A percentile compares a stretch with the other conserved stretches of the same genome.
phyloP scores from a whole-genome alignment of 805 yeast species.

The Metschnikowia continentalis region DNA sequence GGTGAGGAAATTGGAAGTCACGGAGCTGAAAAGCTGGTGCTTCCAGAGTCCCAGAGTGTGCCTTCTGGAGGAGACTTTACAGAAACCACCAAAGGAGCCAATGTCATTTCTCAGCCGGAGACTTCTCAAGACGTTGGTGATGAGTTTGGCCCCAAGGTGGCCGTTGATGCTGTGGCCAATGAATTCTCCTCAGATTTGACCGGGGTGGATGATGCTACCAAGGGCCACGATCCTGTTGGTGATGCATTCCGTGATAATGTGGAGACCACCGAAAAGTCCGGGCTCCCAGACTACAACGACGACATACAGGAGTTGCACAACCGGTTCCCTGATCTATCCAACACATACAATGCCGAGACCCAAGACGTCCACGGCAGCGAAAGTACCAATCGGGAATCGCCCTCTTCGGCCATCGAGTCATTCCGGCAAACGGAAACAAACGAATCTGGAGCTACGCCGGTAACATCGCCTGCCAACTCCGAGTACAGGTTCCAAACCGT shows the following conservation, averaged over 20 bases:
- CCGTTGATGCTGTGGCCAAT: constrained; percentile 7
- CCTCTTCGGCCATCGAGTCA: constrained; percentile 31
- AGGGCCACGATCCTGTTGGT: constrained; percentile 8
- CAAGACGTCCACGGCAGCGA: constrained; percentile 16
- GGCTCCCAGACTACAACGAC: constrained; percentile 13
- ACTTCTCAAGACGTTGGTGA: neutral
- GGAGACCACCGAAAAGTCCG: constrained; percentile 7
- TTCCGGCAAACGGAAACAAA: constrained; percentile 24
- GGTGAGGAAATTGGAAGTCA: too few relatives aligned
- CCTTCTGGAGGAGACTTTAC: neutral
- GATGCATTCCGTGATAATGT: constrained; percentile 25
- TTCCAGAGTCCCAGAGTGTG: neutral
- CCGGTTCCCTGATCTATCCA: constrained; percentile 35
- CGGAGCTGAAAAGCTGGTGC: neutral
- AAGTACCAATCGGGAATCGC: constrained; percentile 24
- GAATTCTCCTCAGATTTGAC: constrained; percentile 19
- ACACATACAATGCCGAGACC: constrained; percentile 17
- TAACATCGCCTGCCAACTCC: constrained; percentile 46
- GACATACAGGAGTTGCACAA: constrained; percentile 13
- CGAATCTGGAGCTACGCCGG: constrained; percentile 42
- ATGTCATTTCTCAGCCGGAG: neutral
- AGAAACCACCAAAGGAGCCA: neutral
- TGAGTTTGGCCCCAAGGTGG: neutral
- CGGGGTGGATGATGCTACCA: constrained; percentile 17
- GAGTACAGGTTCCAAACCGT: constrained; percentile 42